Evolutionary conservation across 2,329 filamentous ascomycete species (phyloP), one percentile per base, ranked within the genome.

Genomic region (Fusarium buharicum): DNA sequence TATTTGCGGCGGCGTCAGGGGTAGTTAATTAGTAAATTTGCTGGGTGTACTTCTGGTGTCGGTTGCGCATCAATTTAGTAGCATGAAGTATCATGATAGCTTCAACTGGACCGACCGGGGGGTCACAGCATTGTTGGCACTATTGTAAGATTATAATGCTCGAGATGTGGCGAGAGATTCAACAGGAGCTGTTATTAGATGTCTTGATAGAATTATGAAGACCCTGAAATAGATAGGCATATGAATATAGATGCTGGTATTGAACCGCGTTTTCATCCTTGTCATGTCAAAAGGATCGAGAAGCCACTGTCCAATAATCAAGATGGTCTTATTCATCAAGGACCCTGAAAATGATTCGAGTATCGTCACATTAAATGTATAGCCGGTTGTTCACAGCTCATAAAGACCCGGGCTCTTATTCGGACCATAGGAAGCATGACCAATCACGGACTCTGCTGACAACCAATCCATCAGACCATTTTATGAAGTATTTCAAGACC

Each of bases 321-420:
- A 37, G 5, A 47, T 66, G 63, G 56, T 28, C 68, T 70, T 70
- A 70, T 70, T 70, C 68, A 70, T 70, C 64, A 40, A 66, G 47
- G 62, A 63, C 55, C 61, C 59, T 59, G 57, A 55, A 60, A 63
- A 63, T 56, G 62, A 59, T 61, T 58, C 59, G 62, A 66, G 67
- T 30, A 70, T 64, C 54, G 62, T 63, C 50, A 61, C 44, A 68
- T 46, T 34, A 36, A 43, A 55, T n/a, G n/a, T n/a, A n/a, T 55
- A 57, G 43, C 55, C 54, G 55, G 30, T 43, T 33, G 46, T 62
- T 50, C 38, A 58, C 62, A 40, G 62, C 49, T 53, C 50, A 59
- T 63, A 24, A 28, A 13, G 17, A 31, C 41, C 65, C 67, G 62
- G 39, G 41, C 59, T 70, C 68, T 70, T 70, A 70, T 70, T 70